Evolutionary conservation across 305 asterid species (phyloP), one percentile per base, ranked within the genome.

Genomic region (Plantago coronopus): DNA sequence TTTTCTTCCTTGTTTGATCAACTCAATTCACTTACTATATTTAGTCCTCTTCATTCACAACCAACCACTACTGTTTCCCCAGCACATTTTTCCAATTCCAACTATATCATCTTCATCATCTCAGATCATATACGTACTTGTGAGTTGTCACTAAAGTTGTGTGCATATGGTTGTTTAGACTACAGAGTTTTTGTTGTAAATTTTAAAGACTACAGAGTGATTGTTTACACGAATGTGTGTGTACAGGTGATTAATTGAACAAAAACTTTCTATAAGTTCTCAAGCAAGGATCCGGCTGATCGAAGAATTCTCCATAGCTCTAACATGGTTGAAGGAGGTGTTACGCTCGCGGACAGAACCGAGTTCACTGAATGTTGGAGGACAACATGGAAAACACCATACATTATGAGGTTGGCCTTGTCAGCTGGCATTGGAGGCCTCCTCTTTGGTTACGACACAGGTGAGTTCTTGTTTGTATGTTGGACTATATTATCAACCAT

Each of bases 361-460:
- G 89, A 86, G 48, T 80, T 81, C 69, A 83, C 91, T 0, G 89
- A 83, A 51, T 86, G 91, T 40, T 86, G 88, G 88, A 72, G 57
- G 21, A 74, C 87, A 3, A 59, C 84, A 70, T 83, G 87, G 89
- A 63, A 64, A 57, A 86, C 89, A 23, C 95, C 89, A 16, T 86
- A 86, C 54, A 79, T 86, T 38, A 83, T 81, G 89, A 74, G 74
- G 68, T 66, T 86, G 25, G 95, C 95, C 62, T 71, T 86, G 7
- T 79, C 87, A 1, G 91, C 91, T 16, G 91, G 91, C 55, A 71
- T 86, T 51, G 89, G 91, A 4, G 95, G 95, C 44, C 79, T 83
- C 31, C 81, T 86, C 55, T 86, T 83, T 8, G 95, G 91, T 45
- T 83, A 81, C 59, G 95, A 86, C 66, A 86, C 95, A 0, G 91